Percentiles rank a stretch among this genome's conserved stretches.
Evolutionary conservation across 2,329 filamentous ascomycete genomes (phyloP).

Genomic region (Calonectria naviculata): DNA sequence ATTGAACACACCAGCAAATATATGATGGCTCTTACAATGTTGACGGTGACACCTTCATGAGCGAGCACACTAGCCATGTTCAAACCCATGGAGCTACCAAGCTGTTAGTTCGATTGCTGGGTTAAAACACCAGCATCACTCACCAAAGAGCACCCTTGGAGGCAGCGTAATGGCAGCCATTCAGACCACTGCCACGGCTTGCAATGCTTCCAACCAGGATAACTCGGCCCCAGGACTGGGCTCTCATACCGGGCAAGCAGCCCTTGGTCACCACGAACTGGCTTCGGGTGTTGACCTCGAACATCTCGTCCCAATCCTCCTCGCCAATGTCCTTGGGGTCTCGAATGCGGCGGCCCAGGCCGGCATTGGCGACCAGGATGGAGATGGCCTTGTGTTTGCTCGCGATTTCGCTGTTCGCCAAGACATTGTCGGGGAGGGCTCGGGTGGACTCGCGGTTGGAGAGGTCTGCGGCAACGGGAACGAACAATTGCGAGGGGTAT

Average conservation of each 20-base stretch:
- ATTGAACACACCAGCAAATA: not conserved
- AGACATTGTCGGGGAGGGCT: slow-evolving; percentile 5
- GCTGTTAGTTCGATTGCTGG: not conserved
- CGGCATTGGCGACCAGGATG: slow-evolving; percentile 18
- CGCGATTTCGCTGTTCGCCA: slow-evolving; percentile 16
- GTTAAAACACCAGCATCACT: not conserved
- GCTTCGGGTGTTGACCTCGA: slow-evolving; percentile 47
- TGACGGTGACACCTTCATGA: slow-evolving; percentile 46
- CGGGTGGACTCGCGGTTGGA: slow-evolving; percentile 33
- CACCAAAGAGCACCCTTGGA: slow-evolving; percentile 45
- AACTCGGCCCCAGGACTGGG: slow-evolving; percentile 45
- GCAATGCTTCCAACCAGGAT: slow-evolving; percentile 49
- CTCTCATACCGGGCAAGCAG: slow-evolving; percentile 45
- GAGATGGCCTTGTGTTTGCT: slow-evolving; percentile 16
- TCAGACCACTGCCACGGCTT: slow-evolving; percentile 46
- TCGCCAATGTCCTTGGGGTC: slow-evolving; percentile 46
- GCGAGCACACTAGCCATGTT: slow-evolving; percentile 47
- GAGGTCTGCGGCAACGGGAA: slow-evolving; percentile 41
- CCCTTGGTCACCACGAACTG: slow-evolving; percentile 48
- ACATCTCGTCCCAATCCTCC: slow-evolving; percentile 49
- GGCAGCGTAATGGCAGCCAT: slow-evolving; percentile 48
- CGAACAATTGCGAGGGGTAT: slow-evolving; percentile 42
- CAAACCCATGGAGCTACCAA: slow-evolving; percentile 45
- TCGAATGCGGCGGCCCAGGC: slow-evolving; percentile 46
- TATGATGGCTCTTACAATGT: slow-evolving; percentile 38